Evolutionary conservation across 495 filamentous ascomycete species (phyloP).

Genomic region (Mytilinidion resinicola): DNA sequence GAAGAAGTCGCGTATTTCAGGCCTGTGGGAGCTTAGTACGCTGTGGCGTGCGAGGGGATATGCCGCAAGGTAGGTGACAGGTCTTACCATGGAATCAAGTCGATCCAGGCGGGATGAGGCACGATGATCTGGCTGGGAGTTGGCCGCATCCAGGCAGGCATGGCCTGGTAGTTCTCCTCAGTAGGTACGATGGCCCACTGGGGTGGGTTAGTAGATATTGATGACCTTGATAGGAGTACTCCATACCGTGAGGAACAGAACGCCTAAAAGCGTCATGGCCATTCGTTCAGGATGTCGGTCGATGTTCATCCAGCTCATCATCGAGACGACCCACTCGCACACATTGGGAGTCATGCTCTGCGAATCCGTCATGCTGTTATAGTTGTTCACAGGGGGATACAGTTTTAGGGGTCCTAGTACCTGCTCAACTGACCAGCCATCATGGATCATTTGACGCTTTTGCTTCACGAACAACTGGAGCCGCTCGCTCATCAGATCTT

Average conservation of each 20-base stretch:
- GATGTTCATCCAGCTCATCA: background rate
- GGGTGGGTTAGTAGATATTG: background rate
- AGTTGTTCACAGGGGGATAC: background rate
- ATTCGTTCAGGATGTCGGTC: constrained; percentile 2
- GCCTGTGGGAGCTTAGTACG: background rate
- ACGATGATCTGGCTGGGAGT: constrained; percentile 5
- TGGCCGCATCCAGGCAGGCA: constrained; percentile 8
- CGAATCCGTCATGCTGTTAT: background rate
- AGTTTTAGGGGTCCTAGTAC: background rate
- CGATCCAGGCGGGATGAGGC: constrained; percentile 11
- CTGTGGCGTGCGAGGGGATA: too few species aligned
- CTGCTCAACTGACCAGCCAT: constrained; percentile 6
- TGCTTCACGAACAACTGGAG: background rate
- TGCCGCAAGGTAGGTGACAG: too few species aligned
- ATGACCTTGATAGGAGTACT: background rate
- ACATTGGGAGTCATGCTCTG: background rate
- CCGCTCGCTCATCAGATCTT: background rate
- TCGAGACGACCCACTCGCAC: background rate
- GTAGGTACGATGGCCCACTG: constrained; percentile 7
- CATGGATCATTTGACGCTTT: background rate
- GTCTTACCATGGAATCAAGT: constrained; percentile 9
- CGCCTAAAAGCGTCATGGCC: constrained; percentile 1
- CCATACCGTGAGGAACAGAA: constrained; percentile 2
- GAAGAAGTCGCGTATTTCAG: constrained; percentile 6
- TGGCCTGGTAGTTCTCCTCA: background rate